Conservation (phyloP, 352 stramenopile genomes). For the Phytophthora colocasiae region DNA sequence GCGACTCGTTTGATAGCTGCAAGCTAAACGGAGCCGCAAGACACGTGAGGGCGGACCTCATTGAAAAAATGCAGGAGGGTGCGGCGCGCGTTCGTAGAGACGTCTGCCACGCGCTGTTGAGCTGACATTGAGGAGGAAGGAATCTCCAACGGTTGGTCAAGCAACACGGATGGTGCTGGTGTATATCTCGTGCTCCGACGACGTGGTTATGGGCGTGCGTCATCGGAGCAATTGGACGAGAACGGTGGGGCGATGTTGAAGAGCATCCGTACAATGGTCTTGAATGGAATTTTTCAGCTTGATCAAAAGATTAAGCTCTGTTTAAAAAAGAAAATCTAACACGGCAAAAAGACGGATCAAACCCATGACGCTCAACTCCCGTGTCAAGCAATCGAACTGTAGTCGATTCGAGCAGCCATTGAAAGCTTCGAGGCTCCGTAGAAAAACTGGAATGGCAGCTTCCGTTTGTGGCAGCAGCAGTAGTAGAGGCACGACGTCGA, state of each 20-base stretch:
- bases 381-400: constrained; percentile 15
- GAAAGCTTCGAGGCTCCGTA: constrained; percentile 12
- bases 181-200: constrained; percentile 10
- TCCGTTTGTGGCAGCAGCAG: constrained; percentile 19
- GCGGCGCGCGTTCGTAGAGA: constrained; percentile 27
- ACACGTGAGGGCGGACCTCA: constrained; percentile 19
- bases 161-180: constrained; percentile 11
- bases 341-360: too few species aligned
- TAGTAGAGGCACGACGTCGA: constrained; percentile 15
- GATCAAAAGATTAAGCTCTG: too few species aligned
- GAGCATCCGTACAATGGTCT: too few species aligned
- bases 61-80: constrained; percentile 25
- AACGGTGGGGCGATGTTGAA: neutral
- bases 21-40: neutral
- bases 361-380: constrained; percentile 12
- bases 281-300: too few species aligned
- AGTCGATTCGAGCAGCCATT: constrained; percentile 7
- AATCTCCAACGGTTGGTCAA: constrained; percentile 19
- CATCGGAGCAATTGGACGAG: constrained; percentile 11
- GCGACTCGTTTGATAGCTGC: constrained; percentile 17
- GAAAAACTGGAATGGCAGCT: neutral
- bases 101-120: constrained; percentile 17
- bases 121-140: constrained; percentile 16
- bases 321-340: too few species aligned
- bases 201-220: constrained; percentile 9